Evolutionary conservation across 129 eudicot genomes (phyloP), one percentile per base, ranked within the genome.

Genomic region (Tagetes erecta): DNA sequence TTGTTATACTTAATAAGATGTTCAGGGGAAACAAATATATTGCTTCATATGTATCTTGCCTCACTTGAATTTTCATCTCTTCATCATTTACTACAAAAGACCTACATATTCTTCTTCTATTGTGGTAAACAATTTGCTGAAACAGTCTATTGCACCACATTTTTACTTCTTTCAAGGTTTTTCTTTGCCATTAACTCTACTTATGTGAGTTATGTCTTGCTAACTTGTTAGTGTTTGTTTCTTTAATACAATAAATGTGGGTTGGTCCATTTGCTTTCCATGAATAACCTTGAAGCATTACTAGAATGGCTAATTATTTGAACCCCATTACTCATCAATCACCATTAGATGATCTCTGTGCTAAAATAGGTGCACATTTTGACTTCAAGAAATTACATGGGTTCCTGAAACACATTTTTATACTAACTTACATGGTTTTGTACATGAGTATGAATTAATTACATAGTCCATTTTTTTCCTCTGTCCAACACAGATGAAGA

Each of bases 401-500:
- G 39, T 57, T 57, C 5, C 13, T 30, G 4, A 9, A 31, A 8
- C 31, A 8, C 38, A 6, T 31, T 31, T 57, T 57, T 30, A 30
- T 33, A 8, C 64, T 30, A 30, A 30, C 2, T 7, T 57, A 30
- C 31, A 3, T 3, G 13, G 38, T 58, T 9, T 58, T 31, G 40
- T 58, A 57, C 64, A 58, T 8, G 40, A 58, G 39, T 33, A 58
- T 58, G 64, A 58, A 8, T 31, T 27, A 55, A 55, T 36, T 11
- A 30, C 30, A 36, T 27, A 27, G 62, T 55, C 39, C 64, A 58
- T 58, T 58, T 31, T 37, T 63, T 12, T 31, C n/a, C 42, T 39
- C n/a, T 78, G 45, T 62, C 40, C 64, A 68, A 78, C 63, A 55
- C 81, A 87, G 89, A 80, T 64, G 68, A 86, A 83, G 77, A 76